Evolutionary conservation across 331 rosid species (phyloP).

Genomic region (Prunus yedoensis): DNA sequence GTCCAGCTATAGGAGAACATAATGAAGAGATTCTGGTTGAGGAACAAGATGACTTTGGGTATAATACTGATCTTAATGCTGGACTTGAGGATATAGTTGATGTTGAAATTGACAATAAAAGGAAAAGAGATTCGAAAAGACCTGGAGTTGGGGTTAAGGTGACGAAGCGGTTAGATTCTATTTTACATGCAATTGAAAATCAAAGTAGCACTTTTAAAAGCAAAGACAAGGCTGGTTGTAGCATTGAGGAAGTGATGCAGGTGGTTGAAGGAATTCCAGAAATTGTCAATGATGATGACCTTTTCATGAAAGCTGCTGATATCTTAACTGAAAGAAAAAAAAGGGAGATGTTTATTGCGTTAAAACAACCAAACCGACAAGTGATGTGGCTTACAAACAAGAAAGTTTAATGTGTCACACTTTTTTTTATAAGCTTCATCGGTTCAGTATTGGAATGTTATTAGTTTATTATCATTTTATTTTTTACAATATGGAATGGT

Average conservation of each 20-base stretch:
- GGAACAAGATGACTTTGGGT: neutral
- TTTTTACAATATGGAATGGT: too few relatives aligned
- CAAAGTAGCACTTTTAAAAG: neutral
- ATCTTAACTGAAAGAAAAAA: neutral
- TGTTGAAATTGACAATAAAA: too few relatives aligned
- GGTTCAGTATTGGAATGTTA: too few relatives aligned
- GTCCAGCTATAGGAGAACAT: neutral
- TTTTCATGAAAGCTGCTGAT: neutral
- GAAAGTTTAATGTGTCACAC: neutral
- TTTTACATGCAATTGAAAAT: neutral
- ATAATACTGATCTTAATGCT: neutral
- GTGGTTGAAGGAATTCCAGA: neutral
- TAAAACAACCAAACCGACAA: neutral
- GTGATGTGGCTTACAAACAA: neutral
- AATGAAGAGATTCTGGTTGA: neutral
- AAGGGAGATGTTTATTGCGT: slow-evolving; percentile 1
- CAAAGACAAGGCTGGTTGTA: neutral
- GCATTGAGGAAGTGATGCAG: neutral
- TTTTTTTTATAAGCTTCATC: too few relatives aligned
- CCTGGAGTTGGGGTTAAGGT: neutral
- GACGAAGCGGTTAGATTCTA: neutral
- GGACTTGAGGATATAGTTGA: neutral
- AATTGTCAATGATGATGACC: neutral
- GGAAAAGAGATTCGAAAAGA: neutral
- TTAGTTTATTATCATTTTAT: too few relatives aligned